These are phyloP conservation scores for Catharanthus roseus DNA, from an alignment of 257 asterid genomes.

Conservation along the genomic window DNA sequence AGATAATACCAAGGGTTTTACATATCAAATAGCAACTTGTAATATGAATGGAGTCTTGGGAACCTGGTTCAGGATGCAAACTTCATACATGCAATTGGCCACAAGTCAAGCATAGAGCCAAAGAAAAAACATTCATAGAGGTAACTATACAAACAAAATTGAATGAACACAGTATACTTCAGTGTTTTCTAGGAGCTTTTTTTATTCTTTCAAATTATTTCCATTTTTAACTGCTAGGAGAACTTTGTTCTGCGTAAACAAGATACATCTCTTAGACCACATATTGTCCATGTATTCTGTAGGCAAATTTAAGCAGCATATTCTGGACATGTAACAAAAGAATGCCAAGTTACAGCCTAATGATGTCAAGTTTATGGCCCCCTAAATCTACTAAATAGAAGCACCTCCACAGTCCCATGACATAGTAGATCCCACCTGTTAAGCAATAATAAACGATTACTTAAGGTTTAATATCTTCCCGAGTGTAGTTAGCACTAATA, in stretches of 20 bases:
- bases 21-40: background rate
- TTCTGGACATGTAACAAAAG: background rate
- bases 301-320: background rate
- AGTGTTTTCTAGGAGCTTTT: background rate
- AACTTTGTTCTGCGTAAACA: background rate
- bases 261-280: background rate
- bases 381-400: background rate
- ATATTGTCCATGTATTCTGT: background rate
- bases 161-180: background rate
- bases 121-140: background rate
- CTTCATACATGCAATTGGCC: background rate
- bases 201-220: background rate
- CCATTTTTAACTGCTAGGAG: background rate
- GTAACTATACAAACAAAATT: background rate
- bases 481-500: background rate
- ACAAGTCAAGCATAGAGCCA: background rate
- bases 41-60: background rate
- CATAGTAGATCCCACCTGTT: background rate
- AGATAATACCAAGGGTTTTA: background rate
- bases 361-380: background rate
- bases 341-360: background rate
- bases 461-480: background rate
- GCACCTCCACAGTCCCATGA: background rate
- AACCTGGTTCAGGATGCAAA: background rate
- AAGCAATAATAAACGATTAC: background rate